Conservation (phyloP, 768 basidiomycete species). For the Hygrophorus pudorinus region DNA sequence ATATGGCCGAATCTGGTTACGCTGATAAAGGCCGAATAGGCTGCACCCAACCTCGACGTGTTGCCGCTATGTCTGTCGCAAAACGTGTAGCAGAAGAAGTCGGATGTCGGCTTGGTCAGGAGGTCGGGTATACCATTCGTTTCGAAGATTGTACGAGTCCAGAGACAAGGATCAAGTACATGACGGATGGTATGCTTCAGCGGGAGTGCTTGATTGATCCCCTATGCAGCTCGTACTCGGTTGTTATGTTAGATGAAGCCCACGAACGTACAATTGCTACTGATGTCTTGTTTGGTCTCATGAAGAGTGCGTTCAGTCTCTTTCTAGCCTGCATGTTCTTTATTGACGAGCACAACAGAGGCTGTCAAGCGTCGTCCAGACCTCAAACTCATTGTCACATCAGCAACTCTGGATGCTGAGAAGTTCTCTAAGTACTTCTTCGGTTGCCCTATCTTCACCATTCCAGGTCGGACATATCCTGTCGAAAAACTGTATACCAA, state of each 20-base stretch:
- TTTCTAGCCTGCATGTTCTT: neutral
- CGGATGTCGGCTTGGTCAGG: slow-evolving; percentile 92
- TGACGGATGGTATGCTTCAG: slow-evolving; percentile 99
- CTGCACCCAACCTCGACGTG: slow-evolving; percentile 98
- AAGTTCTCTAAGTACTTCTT: slow-evolving; percentile 99
- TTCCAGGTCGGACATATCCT: slow-evolving; percentile 98
- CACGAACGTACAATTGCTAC: slow-evolving; percentile 99
- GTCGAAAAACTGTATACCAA: slow-evolving; percentile 98
- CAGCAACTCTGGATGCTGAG: slow-evolving; percentile 97
- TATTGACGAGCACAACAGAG: slow-evolving; percentile 42
- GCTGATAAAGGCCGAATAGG: slow-evolving; percentile 88
- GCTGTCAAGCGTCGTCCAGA: slow-evolving; percentile 91
- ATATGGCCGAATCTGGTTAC: slow-evolving; percentile 89
- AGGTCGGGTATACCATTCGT: slow-evolving; percentile 97
- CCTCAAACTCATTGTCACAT: slow-evolving; percentile 96
- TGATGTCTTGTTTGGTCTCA: slow-evolving; percentile 90
- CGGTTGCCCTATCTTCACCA: slow-evolving; percentile 98
- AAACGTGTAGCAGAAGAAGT: slow-evolving; percentile 99
- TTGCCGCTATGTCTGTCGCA: slow-evolving; percentile 98
- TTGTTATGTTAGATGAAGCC: slow-evolving; percentile 97
- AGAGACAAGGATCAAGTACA: slow-evolving; percentile 99
- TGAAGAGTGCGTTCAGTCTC: slow-evolving; percentile 60
- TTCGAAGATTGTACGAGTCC: slow-evolving; percentile 99
- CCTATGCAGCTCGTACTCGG: slow-evolving; percentile 84
- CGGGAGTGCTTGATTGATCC: slow-evolving; percentile 96